Percentiles rank a stretch among this genome's conserved stretches.
Evolutionary conservation across 192 early-diverging fungal species (phyloP).

Genomic region (Backusella westeae): DNA sequence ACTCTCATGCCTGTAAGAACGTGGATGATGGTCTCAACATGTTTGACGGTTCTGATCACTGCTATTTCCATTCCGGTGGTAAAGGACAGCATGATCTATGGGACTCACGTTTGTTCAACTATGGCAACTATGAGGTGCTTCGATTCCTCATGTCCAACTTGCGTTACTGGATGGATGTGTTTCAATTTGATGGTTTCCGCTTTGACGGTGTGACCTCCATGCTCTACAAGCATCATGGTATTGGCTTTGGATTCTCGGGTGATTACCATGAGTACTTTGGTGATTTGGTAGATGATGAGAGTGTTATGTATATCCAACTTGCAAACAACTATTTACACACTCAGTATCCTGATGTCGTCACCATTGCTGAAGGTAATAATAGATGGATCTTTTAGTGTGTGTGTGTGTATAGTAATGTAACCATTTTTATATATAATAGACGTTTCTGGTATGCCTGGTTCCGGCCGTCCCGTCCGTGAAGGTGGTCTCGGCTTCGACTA

Average conservation of each 20-base stretch:
- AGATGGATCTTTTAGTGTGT: too few relatives aligned
- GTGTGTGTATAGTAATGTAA: too few relatives aligned
- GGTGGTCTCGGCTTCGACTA: slow-evolving; percentile 98
- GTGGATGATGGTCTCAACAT: slow-evolving; percentile 91
- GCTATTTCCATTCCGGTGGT: slow-evolving; percentile 90
- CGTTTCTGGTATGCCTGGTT: slow-evolving; percentile 98
- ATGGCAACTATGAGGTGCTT: slow-evolving; percentile 85
- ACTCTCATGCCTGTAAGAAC: slow-evolving; percentile 96
- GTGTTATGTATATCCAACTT: slow-evolving; percentile 88
- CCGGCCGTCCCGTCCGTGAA: slow-evolving; percentile 81
- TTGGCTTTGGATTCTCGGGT: slow-evolving; percentile 90
- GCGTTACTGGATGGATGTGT: slow-evolving; percentile 91
- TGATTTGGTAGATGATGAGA: slow-evolving; percentile 78
- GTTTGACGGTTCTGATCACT: slow-evolving; percentile 96
- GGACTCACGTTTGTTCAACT: slow-evolving; percentile 95
- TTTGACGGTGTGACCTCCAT: slow-evolving; percentile 98
- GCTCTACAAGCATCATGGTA: slow-evolving; percentile 95
- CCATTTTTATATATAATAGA: slow-evolving; percentile 45
- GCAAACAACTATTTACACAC: slow-evolving; percentile 84
- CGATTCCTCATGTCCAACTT: slow-evolving; percentile 95
- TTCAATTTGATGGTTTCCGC: slow-evolving; percentile 93
- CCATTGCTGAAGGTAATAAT: slow-evolving; percentile 83
- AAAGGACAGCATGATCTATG: slow-evolving; percentile 90
- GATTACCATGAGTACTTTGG: slow-evolving; percentile 95
- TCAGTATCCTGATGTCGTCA: slow-evolving; percentile 77